Percentiles rank a stretch among this genome's conserved stretches.
These are phyloP conservation scores for Corylus avellana DNA, from an alignment of 306 rosid species.

Conservation along the genomic window DNA sequence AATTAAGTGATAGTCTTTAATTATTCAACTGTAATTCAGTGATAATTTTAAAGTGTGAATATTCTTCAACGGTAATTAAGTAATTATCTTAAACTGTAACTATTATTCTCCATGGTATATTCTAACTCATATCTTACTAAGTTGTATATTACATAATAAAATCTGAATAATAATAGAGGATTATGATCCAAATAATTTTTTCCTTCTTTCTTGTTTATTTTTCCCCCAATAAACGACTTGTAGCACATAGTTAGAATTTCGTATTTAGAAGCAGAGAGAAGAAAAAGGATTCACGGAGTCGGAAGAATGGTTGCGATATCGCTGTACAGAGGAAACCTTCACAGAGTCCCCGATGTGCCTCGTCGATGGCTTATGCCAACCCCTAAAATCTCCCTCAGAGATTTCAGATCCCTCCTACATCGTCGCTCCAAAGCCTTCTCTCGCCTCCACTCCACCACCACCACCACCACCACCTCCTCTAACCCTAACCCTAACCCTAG, in stretches of 20 bases:
- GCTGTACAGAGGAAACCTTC: conserved; percentile 94
- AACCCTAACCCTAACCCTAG: conserved; percentile 31
- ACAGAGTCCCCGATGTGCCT: conserved; percentile 69
- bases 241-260: background rate
- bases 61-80: no score
- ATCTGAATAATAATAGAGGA: no score
- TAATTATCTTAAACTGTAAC: no score
- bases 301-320: conserved; percentile 82
- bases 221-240: background rate
- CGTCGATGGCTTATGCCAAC: conserved; percentile 88
- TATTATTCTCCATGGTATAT: no score
- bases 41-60: no score
- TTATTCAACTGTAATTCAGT: no score
- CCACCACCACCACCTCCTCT: conserved; percentile 18
- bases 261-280: background rate
- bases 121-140: no score
- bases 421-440: conserved; percentile 86
- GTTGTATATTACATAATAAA: no score
- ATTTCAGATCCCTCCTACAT: conserved; percentile 65
- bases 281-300: background rate
- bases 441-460: conserved; percentile 28
- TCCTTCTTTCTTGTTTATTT: background rate
- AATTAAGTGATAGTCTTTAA: no score
- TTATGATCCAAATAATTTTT: no score
- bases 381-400: conserved; percentile 67